A percentile compares a stretch with the other conserved stretches of the same genome.
Conservation (phyloP, 495 filamentous ascomycete genomes). For the Aspergillus leporis region DNA sequence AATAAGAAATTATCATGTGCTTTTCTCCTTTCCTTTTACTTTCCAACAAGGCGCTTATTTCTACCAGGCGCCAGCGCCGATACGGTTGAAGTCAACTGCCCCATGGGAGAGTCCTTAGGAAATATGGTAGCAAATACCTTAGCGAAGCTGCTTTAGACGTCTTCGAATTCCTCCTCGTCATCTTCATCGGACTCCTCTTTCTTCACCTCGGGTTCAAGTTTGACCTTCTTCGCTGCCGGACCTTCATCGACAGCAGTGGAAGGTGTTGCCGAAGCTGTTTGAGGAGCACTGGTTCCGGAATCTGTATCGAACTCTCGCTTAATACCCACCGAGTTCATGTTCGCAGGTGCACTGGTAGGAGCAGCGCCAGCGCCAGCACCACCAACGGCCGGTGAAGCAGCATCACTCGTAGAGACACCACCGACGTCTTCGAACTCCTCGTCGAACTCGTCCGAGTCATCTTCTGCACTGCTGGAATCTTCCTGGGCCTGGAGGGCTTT, state of each 20-base stretch:
- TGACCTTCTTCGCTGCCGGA: conserved; percentile 46
- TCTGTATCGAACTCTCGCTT: conserved; percentile 45
- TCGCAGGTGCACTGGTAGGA: conserved; percentile 33
- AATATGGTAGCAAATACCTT: not conserved
- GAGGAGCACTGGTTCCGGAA: conserved; percentile 43
- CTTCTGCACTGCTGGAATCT: conserved; percentile 47
- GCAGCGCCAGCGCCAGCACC: conserved; percentile 15
- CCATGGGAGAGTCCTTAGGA: not conserved
- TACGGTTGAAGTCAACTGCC: not conserved
- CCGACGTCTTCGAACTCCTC: conserved; percentile 54
- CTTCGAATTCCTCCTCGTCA: conserved; percentile 56
- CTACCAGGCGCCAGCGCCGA: conserved; percentile 19
- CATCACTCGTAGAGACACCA: conserved; percentile 40
- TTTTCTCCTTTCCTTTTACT: not conserved
- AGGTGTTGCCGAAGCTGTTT: conserved; percentile 45
- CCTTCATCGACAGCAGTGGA: conserved; percentile 41
- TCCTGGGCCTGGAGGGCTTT: conserved; percentile 48
- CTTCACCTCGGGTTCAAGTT: conserved; percentile 34
- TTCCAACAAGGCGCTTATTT: not conserved
- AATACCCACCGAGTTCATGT: conserved; percentile 27
- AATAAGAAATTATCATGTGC: no score
- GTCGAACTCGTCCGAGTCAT: conserved; percentile 50
- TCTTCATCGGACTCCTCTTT: conserved; percentile 53
- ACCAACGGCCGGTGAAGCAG: conserved; percentile 37
- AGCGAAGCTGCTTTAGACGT: conserved; percentile 30